Base-by-base conservation (phyloP, 179 eudicot species). In the Beta lomatogona region DNA sequence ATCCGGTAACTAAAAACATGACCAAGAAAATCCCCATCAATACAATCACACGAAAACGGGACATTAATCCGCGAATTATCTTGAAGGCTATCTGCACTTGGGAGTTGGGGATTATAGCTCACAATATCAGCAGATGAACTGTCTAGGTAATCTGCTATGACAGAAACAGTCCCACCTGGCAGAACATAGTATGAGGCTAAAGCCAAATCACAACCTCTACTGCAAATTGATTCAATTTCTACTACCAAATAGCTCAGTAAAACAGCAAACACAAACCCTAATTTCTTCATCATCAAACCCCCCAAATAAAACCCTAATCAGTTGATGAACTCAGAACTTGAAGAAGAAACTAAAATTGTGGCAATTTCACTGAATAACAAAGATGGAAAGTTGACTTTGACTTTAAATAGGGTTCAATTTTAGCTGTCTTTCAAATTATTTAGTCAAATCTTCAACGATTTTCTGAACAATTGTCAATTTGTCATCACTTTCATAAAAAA, bases 21-120 rank as follows among this genome's bases (percentile, higher is more conserved):
- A 50, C 92, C 97, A 71, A 91, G 66, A 85, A 88, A 91, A 9
- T 87, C 88, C 3, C 88, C 93, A 73, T 91, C 79, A 65, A 93
- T 77, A 81, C 97, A 93, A 48, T 90, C 89, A 71, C 97, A 94
- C 0, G 92, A 85, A 57, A 94, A 91, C 3, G 97, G 97, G 48
- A 94, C 82, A 64, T 88, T 83, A 57, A 93, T 58, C 63, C 94
- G 73, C 1, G 80, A 14, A 28, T 78, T 86, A 18, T 0, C 19
- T 1, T 44, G 44, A 77, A 81, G 78, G 80, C 19, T 82, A 76
- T 73, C 80, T 60, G 46, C 81, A 45, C 85, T 83, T 84, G 84
- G 21, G 55, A 79, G 78, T 46, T 73, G 63, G 31, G 87, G 82
- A 75, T 77, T 83, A 50, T 77, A 80, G 66, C 77, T 74, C 70